Conservation (phyloP, 768 basidiomycete species). For the Amanita exitialis region DNA sequence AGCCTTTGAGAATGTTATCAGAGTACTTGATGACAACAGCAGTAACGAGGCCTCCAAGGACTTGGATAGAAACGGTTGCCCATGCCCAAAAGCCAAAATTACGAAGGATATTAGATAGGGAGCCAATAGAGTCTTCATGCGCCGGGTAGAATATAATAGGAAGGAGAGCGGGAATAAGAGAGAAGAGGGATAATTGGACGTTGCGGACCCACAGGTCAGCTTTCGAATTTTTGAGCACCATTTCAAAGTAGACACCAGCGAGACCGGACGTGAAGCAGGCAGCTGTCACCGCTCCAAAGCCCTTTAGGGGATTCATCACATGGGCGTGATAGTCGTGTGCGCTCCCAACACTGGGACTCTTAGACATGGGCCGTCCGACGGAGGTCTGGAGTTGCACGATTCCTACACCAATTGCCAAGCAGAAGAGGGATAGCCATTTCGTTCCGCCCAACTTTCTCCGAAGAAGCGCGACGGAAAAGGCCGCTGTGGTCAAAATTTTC, state of each 20-base stretch:
- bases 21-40: conserved; percentile 96
- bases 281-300: conserved; percentile 80
- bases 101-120: conserved; percentile 56
- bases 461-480: conserved; percentile 79
- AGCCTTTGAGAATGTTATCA: conserved; percentile 95
- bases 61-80: conserved; percentile 85
- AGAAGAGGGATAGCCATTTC: conserved; percentile 85
- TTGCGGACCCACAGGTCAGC: conserved; percentile 95
- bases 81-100: conserved; percentile 95
- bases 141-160: conserved; percentile 58
- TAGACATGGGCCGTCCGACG: conserved; percentile 17
- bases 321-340: conserved; percentile 63
- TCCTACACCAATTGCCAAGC: conserved; percentile 86
- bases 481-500: conserved; percentile 96
- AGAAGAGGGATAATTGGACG: conserved; percentile 91
- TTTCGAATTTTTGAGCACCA: conserved; percentile 87
- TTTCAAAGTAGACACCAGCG: conserved; percentile 97
- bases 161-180: conserved; percentile 78
- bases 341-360: conserved; percentile 45
- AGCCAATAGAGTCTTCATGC: conserved; percentile 30
- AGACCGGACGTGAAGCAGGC: conserved; percentile 95
- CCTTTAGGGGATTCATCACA: conserved; percentile 76
- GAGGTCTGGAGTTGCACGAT: conserved; percentile 89
- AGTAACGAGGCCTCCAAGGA: conserved; percentile 87
- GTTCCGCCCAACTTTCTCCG: conserved; percentile 58